These are phyloP conservation scores for Lachnellula arida DNA, from an alignment of 2,329 filamentous ascomycete genomes.

Conservation along the genomic window DNA sequence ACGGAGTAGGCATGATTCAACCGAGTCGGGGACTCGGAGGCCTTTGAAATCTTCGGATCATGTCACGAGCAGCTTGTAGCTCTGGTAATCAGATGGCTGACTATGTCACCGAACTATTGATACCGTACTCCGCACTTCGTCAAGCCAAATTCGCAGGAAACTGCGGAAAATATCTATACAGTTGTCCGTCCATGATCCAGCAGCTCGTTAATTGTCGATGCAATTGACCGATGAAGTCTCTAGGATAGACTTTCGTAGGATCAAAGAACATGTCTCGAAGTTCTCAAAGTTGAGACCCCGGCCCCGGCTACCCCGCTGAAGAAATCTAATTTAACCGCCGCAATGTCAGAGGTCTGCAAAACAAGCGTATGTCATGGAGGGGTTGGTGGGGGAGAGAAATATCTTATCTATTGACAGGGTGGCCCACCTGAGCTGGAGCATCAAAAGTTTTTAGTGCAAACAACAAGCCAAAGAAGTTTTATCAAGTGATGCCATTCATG, in stretches of 20 bases:
- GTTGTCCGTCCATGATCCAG: too few relatives aligned
- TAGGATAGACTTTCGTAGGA: neutral
- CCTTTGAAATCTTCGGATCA: too few relatives aligned
- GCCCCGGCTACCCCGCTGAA: neutral
- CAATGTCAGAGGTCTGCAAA: neutral
- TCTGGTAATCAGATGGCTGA: too few relatives aligned
- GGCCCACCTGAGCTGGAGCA: neutral
- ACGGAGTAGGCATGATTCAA: neutral
- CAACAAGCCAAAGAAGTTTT: neutral
- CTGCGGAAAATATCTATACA: too few relatives aligned
- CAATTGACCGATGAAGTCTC: neutral
- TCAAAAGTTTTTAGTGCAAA: neutral
- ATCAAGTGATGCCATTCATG: neutral
- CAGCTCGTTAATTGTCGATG: too few relatives aligned
- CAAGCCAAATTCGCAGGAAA: too few relatives aligned
- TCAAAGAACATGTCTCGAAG: neutral
- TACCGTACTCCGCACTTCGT: too few relatives aligned
- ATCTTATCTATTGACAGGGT: neutral
- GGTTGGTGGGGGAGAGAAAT: neutral
- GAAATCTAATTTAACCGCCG: neutral
- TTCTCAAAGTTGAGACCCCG: neutral
- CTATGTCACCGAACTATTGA: too few relatives aligned
- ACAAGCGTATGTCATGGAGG: neutral
- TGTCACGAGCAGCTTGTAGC: too few relatives aligned
- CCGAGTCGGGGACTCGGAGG: neutral